A percentile compares a stretch with the other conserved stretches of the same genome.
Evolutionary conservation across 2,329 filamentous ascomycete genomes (phyloP).

Genomic region (Coniochaeta hoffmannii): DNA sequence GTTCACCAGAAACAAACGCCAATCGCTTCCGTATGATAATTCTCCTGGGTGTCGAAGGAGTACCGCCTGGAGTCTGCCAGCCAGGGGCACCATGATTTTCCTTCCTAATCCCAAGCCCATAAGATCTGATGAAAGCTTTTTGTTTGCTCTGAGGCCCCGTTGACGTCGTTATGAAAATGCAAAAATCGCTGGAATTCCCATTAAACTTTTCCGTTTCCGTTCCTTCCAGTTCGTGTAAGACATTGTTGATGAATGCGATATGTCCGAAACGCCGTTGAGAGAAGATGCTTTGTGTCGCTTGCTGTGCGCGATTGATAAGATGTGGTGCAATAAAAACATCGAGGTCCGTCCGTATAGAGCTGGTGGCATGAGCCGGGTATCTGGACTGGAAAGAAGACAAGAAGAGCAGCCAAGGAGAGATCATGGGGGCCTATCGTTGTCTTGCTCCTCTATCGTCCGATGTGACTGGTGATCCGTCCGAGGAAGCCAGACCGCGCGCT

Average conservation of each 20-base stretch:
- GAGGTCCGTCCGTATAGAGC: not conserved
- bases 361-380: not conserved
- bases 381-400: not conserved
- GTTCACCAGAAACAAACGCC: constrained; percentile 40
- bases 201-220: not conserved
- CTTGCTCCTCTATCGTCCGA: not conserved
- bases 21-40: constrained; percentile 2
- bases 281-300: constrained; percentile 1
- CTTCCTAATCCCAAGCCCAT: constrained; percentile 1
- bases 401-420: not conserved
- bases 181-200: not conserved
- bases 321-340: not conserved
- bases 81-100: constrained; percentile 11
- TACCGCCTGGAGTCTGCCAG: constrained; percentile 18
- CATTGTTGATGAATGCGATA: constrained; percentile 2
- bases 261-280: constrained; percentile 1
- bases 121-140: not conserved
- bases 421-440: not conserved
- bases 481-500: constrained; percentile 19
- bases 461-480: not conserved
- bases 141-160: constrained; percentile 4
- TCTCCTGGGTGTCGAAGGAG: constrained; percentile 1
- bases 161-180: constrained; percentile 1
- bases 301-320: not conserved
- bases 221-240: not conserved